A percentile compares a stretch with the other conserved stretches of the same genome.
Conservation (phyloP, 2,329 filamentous ascomycete genomes). For the Raffaelea albimanens region DNA sequence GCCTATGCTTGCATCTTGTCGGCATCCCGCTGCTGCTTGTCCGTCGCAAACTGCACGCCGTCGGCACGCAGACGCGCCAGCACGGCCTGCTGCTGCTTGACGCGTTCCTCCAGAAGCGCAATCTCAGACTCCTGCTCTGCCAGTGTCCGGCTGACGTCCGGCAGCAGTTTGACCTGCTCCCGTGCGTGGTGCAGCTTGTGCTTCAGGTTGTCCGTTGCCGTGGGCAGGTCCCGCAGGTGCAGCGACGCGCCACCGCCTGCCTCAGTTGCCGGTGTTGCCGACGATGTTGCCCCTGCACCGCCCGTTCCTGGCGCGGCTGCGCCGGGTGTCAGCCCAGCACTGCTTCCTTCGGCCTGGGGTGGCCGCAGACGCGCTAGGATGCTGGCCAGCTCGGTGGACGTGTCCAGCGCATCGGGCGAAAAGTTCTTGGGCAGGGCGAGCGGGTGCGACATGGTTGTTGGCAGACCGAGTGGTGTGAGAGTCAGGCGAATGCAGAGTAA, state of each 20-base stretch:
- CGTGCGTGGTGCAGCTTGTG: conserved; percentile 76
- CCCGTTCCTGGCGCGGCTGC: not conserved
- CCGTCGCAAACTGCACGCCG: conserved; percentile 30
- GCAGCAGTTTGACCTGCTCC: conserved; percentile 52
- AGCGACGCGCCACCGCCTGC: conserved; percentile 20
- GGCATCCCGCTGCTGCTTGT: conserved; percentile 19
- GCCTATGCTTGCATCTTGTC: conserved; percentile 15
- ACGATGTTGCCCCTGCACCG: not conserved
- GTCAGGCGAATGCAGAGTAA: too few relatives aligned
- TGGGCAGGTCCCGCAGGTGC: conserved; percentile 64
- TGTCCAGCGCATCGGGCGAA: conserved; percentile 74
- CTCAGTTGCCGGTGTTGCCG: conserved; percentile 7
- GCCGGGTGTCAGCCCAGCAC: conserved; percentile 6
- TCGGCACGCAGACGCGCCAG: conserved; percentile 44
- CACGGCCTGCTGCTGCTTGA: conserved; percentile 51
- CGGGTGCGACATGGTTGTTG: conserved; percentile 22
- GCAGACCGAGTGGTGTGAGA: not conserved
- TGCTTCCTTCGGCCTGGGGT: conserved; percentile 17
- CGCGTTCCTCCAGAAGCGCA: conserved; percentile 51
- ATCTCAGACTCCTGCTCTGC: conserved; percentile 67
- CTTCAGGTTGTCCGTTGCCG: conserved; percentile 69
- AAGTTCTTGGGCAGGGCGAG: conserved; percentile 54
- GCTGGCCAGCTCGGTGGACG: conserved; percentile 70
- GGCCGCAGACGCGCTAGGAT: conserved; percentile 66
- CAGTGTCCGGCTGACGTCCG: conserved; percentile 58